Base-by-base conservation (phyloP, 2,329 filamentous ascomycete species). In the Ophiostoma ips region DNA sequence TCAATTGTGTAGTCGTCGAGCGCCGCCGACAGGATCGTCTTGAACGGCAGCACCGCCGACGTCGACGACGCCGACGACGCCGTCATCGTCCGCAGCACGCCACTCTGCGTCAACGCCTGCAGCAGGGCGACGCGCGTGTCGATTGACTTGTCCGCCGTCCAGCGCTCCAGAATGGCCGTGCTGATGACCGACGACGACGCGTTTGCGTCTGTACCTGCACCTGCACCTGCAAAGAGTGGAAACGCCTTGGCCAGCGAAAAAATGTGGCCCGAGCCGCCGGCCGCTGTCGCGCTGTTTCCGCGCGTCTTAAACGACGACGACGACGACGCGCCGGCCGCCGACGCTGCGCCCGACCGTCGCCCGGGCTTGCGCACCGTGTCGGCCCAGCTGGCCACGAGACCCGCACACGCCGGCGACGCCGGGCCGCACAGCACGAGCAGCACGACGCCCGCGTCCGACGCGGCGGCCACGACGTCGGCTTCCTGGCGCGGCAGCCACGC, bases 1-100 rank as follows among this genome's bases (percentile, higher is more conserved):
- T 87, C 90, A 3, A 87, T 89, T 0, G 87, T 94, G 60, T 96
- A 96, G 62, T 98, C 89, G 56, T 90, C 83, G 28, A 98, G 66
- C 0, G 82, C 79, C 37, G 75, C 73, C 0, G 64, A 60, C 9
- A 83, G 63, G 1, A 79, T 55, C 0, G 59, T 57, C 1, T 75
- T 53, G 51, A 79, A 73, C 4, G 44, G 3, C 59, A 57, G n/a
- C n/a, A n/a, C n/a, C n/a, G n/a, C n/a, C n/a, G n/a, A n/a, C 5
- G 24, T 28, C 4, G 24, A 4, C 8, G 24, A 28, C 5, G 24
- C 5, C 57, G 55, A 3, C 66, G 61, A 38, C 68, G 45, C 3
- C 35, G 37, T 37, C n/a, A n/a, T n/a, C 4, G 19, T 30, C 21
- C 19, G 18, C 43, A 48, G 35, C 5, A 75, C 61, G 6, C 64